phyloP scores from a whole-genome alignment of 192 early-diverging fungal species.

The Linnemannia exigua region DNA sequence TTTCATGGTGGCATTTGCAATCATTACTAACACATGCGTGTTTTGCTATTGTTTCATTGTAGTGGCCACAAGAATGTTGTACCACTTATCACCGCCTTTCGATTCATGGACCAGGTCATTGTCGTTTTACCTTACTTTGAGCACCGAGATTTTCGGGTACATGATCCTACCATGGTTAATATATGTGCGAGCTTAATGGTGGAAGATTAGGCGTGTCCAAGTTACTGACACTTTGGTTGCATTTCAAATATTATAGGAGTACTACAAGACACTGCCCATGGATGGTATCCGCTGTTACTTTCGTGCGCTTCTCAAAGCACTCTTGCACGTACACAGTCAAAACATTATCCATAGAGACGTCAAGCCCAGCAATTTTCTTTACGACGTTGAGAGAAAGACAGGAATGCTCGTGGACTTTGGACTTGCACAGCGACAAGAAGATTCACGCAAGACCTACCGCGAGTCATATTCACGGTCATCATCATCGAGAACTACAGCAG shows the following conservation, averaged over 20 bases:
- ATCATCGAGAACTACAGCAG: not conserved
- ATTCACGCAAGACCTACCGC: not conserved
- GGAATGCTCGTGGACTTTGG: constrained; percentile 96
- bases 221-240: not conserved
- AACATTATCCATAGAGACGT: constrained; percentile 93
- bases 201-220: not conserved
- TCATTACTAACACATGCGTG: constrained; percentile 6
- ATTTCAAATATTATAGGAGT: constrained; percentile 59
- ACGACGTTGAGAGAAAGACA: constrained; percentile 71
- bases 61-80: constrained; percentile 81
- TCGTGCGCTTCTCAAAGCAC: constrained; percentile 75
- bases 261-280: constrained; percentile 72
- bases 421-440: constrained; percentile 73
- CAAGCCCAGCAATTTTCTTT: constrained; percentile 98
- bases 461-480: not conserved
- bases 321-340: constrained; percentile 77
- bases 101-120: constrained; percentile 86
- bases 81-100: constrained; percentile 82
- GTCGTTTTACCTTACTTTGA: constrained; percentile 88
- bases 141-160: constrained; percentile 86
- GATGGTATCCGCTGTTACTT: constrained; percentile 85
- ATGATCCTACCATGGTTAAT: not conserved
- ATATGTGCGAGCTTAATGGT: not conserved
- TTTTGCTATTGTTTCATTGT: not conserved
- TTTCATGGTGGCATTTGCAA: not conserved